A percentile compares a stretch with the other conserved stretches of the same genome.
These are phyloP conservation scores for Solanum verrucosum DNA, from an alignment of 257 asterid genomes.

Conservation along the genomic window DNA sequence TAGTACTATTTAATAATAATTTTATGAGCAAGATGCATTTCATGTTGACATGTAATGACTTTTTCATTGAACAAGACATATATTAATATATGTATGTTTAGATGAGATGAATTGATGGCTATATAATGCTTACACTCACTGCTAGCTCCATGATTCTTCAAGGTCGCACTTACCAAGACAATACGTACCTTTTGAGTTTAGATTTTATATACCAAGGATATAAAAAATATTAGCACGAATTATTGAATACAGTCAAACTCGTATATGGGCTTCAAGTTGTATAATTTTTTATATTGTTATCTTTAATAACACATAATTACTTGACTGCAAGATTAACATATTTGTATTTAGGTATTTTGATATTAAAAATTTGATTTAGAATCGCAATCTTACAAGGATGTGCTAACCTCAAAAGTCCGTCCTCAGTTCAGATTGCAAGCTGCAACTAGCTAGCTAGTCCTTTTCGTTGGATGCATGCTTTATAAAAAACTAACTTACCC, in stretches of 20 bases:
- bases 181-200: background rate
- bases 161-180: background rate
- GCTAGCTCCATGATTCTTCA: background rate
- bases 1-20: background rate
- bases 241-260: background rate
- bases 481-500: background rate
- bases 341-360: background rate
- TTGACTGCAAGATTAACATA: too few species aligned
- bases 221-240: background rate
- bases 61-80: background rate
- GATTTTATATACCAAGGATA: background rate
- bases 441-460: background rate
- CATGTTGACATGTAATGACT: background rate
- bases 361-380: background rate
- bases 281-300: too few species aligned
- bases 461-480: background rate
- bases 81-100: background rate
- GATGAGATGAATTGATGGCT: background rate
- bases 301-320: too few species aligned
- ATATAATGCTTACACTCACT: background rate
- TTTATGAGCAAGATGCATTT: background rate
- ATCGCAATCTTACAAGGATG: fast-evolving
- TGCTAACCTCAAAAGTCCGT: too few species aligned
- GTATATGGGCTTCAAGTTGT: too few species aligned
- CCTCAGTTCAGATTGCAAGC: background rate